Conservation (phyloP, 2,329 filamentous ascomycete species). For the Arthrobotrys entomopaga region DNA sequence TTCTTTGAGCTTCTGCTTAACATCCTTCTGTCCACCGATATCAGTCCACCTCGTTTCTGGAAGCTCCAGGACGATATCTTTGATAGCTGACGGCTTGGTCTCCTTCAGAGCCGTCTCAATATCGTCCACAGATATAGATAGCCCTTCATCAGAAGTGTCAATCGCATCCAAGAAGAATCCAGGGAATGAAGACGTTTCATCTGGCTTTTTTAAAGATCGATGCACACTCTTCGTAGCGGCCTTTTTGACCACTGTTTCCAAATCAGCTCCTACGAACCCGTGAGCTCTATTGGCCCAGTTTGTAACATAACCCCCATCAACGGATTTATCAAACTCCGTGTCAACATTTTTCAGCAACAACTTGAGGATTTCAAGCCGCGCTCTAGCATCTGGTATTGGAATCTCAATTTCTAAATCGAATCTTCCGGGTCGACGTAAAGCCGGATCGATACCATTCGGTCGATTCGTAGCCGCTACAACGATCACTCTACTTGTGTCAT, state of each 20-base stretch:
- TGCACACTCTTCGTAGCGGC: constrained; percentile 49
- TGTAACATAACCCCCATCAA: constrained; percentile 55
- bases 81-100: constrained; percentile 73
- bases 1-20: constrained; percentile 64
- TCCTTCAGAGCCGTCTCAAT: constrained; percentile 68
- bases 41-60: constrained; percentile 73
- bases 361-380: constrained; percentile 57
- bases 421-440: constrained; percentile 57
- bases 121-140: constrained; percentile 61
- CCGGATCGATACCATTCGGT: constrained; percentile 58
- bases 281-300: constrained; percentile 57
- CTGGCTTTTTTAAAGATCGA: constrained; percentile 29
- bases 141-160: constrained; percentile 19
- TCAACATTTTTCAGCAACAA: constrained; percentile 56
- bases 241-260: constrained; percentile 57
- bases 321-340: constrained; percentile 46
- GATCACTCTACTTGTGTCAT: constrained; percentile 52
- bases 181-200: constrained; percentile 13
- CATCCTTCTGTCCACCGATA: constrained; percentile 72
- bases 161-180: constrained; percentile 47
- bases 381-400: constrained; percentile 58
- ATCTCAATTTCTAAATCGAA: constrained; percentile 59
- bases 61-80: constrained; percentile 73
- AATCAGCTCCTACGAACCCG: constrained; percentile 59
- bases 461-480: constrained; percentile 59